Base-by-base conservation (phyloP, 1,284 basidiomycete genomes). In the Ganoderma leucocontextum region DNA sequence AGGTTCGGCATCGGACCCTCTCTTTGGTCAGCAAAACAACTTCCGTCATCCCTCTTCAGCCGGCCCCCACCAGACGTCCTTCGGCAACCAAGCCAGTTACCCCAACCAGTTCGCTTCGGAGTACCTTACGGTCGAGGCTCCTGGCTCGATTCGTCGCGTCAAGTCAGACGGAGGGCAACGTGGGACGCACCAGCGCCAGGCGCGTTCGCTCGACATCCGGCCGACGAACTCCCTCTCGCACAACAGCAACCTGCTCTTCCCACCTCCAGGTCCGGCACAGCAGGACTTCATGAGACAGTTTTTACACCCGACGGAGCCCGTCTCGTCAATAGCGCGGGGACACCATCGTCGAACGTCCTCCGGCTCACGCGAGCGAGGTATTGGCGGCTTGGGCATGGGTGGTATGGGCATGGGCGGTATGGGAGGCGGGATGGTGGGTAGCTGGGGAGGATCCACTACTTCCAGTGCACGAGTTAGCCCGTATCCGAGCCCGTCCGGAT, bases 261-360 rank as follows among this genome's bases (percentile, higher is more conserved):
- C 62, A 55, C 83, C 74, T 68, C 84, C 85, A 7, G 82, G 82
- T 9, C 81, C 78, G 17, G 77, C 82, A 41, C 80, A 81, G 52
- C 80, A 81, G 65, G 84, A 85, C n/a, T 85, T 86, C 74, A 80
- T 87, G 47, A 36, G 22, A 9, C 84, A 85, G 64, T 86, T 76
- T 77, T 77, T 86, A 58, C 82, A 83, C 67, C 84, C 85, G 13
- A 76, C 79, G 35, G 81, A 85, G 64, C 68, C 77, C 19, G 72
- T 82, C 22, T 79, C 81, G n/a, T 74, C 80, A 63, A 83, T 85
- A 70, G 83, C 83, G 4, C 67, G 58, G 0, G 68, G 68, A 6
- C 90, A 91, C 75, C 84, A 85, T 72, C 84, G 89, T 15, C 85
- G 89, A 53, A 83, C 87, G n/a, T 88, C 87, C 1, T 87, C 85